Percentiles rank a stretch among this genome's conserved stretches.
phyloP scores from a whole-genome alignment of 2,329 filamentous ascomycete genomes.

The Fusarium poae region DNA sequence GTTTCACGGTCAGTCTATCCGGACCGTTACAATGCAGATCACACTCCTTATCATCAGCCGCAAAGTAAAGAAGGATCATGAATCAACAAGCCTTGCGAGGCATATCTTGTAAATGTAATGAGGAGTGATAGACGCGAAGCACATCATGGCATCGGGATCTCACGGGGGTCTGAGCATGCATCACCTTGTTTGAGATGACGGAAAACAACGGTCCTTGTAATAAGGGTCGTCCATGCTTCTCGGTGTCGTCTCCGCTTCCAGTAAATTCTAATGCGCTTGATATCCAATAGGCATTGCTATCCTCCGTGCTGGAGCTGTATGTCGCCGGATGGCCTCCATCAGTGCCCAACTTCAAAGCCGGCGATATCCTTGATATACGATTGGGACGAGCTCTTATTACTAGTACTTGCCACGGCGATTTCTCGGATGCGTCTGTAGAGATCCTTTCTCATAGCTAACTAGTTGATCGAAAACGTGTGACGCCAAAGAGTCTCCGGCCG shows the following conservation, averaged over 20 bases:
- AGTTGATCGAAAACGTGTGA: background rate
- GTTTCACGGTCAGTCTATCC: conserved; percentile 17
- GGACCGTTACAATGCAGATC: conserved; percentile 14
- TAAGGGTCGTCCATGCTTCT: conserved; percentile 35
- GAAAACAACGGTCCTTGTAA: conserved; percentile 42
- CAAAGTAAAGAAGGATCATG: background rate
- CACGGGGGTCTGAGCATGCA: conserved; percentile 22
- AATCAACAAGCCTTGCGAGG: background rate
- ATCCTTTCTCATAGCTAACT: background rate
- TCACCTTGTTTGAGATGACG: conserved; percentile 34
- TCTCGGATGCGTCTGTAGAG: conserved; percentile 24
- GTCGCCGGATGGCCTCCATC: conserved; percentile 19
- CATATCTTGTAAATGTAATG: conserved; percentile 5
- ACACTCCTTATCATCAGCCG: background rate
- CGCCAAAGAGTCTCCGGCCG: background rate
- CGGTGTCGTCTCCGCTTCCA: conserved; percentile 38
- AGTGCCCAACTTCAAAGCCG: conserved; percentile 25
- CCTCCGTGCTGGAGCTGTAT: conserved; percentile 11
- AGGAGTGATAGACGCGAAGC: background rate
- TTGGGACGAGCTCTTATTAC: background rate
- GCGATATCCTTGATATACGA: conserved; percentile 24
- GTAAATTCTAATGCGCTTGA: conserved; percentile 16
- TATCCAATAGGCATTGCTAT: conserved; percentile 34
- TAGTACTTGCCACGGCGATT: background rate
- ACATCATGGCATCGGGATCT: conserved; percentile 20